These are phyloP conservation scores for Botrytis elliptica DNA, from an alignment of 2,329 filamentous ascomycete species.

Conservation along the genomic window DNA sequence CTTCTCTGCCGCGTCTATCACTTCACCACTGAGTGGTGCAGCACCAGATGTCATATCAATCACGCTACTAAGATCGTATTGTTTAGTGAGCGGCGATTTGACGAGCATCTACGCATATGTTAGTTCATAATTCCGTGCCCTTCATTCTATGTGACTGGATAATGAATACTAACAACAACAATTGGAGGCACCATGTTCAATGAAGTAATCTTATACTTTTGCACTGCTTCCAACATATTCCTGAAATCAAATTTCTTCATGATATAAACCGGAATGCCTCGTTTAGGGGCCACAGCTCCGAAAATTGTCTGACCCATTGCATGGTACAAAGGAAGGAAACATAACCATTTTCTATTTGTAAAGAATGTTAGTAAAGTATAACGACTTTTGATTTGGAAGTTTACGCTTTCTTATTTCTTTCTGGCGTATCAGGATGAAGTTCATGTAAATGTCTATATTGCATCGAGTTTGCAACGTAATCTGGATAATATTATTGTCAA, in stretches of 20 bases:
- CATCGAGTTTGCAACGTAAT: conserved; percentile 29
- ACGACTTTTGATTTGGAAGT: conserved; percentile 82
- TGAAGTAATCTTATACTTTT: conserved; percentile 53
- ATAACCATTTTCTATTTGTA: conserved; percentile 30
- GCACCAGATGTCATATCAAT: conserved; percentile 83
- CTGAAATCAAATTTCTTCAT: conserved; percentile 56
- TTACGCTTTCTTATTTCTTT: conserved; percentile 68
- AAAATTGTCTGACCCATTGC: conserved; percentile 38
- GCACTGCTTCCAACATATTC: conserved; percentile 21
- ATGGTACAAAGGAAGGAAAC: conserved; percentile 23
- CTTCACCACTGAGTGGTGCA: conserved; percentile 75
- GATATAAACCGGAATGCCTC: conserved; percentile 51
- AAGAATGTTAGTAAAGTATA: conserved; percentile 39
- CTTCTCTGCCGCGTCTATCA: conserved; percentile 71
- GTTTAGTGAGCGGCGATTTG: conserved; percentile 53
- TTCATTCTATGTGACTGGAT: neutral
- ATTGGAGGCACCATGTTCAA: conserved; percentile 58
- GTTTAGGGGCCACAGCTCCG: conserved; percentile 46
- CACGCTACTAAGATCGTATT: conserved; percentile 60
- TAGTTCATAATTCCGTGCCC: neutral
- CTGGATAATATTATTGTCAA: neutral
- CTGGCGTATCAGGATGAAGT: conserved; percentile 53
- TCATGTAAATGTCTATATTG: conserved; percentile 55
- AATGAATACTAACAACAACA: conserved; percentile 46
- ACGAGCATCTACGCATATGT: conserved; percentile 52